Evolutionary conservation across 2,329 filamentous ascomycete genomes (phyloP), one percentile per base, ranked within the genome.

Genomic region (Ascochyta viciae-villosae): DNA sequence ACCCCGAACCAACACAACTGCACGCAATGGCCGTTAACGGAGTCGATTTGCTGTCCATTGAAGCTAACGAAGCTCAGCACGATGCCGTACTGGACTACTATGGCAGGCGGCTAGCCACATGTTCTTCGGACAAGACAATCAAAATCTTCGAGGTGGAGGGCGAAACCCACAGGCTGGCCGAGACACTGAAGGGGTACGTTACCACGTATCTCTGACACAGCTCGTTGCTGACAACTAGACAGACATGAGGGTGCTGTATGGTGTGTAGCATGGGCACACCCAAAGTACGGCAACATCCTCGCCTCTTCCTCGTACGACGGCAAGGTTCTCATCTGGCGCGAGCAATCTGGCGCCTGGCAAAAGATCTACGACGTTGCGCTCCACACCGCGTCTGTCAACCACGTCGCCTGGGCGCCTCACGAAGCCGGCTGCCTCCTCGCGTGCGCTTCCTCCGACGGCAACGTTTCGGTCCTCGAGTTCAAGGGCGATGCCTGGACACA

Each of bases 1-100:
- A 22, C n/a, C n/a, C 10, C 43, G 29, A 57, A 33, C 19, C 22
- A 39, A 46, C 9, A 26, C 24, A 26, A 31, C 13, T 44, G 53
- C 27, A 37, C 62, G 49, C 63, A 58, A 66, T 64, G 61, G 50
- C 50, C 19, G 50, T 40, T 42, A 40, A 52, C 45, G 57, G 56
- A 51, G 54, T 64, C 26, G 68, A 71, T 57, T 40, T 73, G 47
- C 49, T 72, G 43, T 71, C 74, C 46, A 70, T 64, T 40, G 63
- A 70, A 58, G 63, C 67, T 74, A 69, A 74, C 52, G 62, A 71
- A 44, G 37, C 69, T 92, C 70, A 82, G 94, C 95, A 99, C 78
- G 95, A 99, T 85, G 95, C 95, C 64, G 94, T 96, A 64, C 89
- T 99, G 74, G 95, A 99, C 78, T 99, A 98, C 83, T 99, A 98